Conservation (phyloP, 306 rosid species). For the Dicorynia guianensis region DNA sequence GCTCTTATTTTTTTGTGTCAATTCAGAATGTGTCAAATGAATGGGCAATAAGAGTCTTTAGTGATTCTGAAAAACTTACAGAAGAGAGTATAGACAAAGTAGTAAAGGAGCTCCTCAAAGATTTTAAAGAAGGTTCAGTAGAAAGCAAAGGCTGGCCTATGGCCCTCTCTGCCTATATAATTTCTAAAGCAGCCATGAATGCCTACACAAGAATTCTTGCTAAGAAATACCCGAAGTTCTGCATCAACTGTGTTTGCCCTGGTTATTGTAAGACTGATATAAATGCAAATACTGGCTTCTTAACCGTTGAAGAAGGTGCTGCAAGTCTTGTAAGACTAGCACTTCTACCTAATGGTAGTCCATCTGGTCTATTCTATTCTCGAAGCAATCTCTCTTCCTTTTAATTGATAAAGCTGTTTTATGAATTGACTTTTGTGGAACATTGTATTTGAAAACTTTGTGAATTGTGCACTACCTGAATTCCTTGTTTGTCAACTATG, state of each 20-base stretch:
- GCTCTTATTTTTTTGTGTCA: too few species aligned
- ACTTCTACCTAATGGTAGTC: background rate
- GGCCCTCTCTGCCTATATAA: background rate
- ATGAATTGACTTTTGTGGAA: too few species aligned
- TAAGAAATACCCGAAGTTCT: background rate
- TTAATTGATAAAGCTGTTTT: background rate
- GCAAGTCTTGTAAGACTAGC: background rate
- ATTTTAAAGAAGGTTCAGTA: constrained; percentile 6
- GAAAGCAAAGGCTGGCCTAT: constrained; percentile 22
- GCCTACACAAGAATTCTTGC: constrained; percentile 18
- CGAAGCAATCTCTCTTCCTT: background rate
- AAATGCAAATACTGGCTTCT: background rate
- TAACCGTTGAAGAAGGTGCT: constrained; percentile 4
- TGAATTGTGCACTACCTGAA: too few species aligned
- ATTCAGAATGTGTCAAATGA: background rate
- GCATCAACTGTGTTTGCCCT: constrained; percentile 1
- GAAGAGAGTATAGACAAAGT: constrained; percentile 1
- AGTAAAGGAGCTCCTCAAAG: background rate
- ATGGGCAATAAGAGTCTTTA: background rate
- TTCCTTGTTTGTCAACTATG: too few species aligned
- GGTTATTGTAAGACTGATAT: background rate
- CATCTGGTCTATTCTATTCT: constrained; percentile 16
- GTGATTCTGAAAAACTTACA: background rate
- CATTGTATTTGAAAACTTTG: too few species aligned
- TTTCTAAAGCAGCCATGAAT: constrained; percentile 14